phyloP scores from a whole-genome alignment of 768 basidiomycete genomes.

The Tulasnella sp. region DNA sequence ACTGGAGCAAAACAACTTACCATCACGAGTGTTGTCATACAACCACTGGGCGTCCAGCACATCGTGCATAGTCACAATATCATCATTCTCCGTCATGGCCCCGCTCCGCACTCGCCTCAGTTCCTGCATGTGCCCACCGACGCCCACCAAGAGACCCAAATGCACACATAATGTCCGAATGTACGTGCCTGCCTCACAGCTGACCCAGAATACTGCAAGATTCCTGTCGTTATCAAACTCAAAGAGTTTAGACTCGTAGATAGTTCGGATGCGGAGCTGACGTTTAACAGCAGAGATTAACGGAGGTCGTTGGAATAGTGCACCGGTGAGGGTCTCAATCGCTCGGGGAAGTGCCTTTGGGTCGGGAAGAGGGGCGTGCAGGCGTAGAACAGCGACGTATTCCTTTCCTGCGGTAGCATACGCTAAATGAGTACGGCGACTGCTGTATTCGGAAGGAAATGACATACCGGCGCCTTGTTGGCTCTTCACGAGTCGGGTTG shows the following conservation, averaged over 20 bases:
- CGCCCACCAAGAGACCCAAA: constrained; percentile 84
- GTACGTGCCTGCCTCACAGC: constrained; percentile 84
- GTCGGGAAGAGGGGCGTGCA: constrained; percentile 73
- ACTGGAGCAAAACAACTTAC: constrained; percentile 32
- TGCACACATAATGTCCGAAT: constrained; percentile 94
- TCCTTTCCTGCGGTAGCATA: constrained; percentile 62
- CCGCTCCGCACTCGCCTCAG: constrained; percentile 88
- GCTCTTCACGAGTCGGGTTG: constrained; percentile 93
- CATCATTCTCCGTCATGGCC: constrained; percentile 95
- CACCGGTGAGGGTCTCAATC: constrained; percentile 93
- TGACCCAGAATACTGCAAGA: constrained; percentile 96
- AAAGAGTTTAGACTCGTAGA: constrained; percentile 88
- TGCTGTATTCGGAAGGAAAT: not conserved
- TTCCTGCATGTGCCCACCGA: constrained; percentile 99
- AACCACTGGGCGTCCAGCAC: constrained; percentile 98
- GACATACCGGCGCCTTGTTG: constrained; percentile 90
- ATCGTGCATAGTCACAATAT: constrained; percentile 99
- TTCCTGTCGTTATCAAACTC: constrained; percentile 98
- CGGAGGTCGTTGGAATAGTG: constrained; percentile 96
- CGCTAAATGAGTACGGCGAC: not conserved
- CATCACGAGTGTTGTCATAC: constrained; percentile 95
- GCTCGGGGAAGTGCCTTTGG: constrained; percentile 84
- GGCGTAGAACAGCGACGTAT: constrained; percentile 91
- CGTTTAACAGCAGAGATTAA: constrained; percentile 98
- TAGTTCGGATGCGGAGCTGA: constrained; percentile 92